Conservation (phyloP, 805 yeast species). For the Metschnikowia cubensis region DNA sequence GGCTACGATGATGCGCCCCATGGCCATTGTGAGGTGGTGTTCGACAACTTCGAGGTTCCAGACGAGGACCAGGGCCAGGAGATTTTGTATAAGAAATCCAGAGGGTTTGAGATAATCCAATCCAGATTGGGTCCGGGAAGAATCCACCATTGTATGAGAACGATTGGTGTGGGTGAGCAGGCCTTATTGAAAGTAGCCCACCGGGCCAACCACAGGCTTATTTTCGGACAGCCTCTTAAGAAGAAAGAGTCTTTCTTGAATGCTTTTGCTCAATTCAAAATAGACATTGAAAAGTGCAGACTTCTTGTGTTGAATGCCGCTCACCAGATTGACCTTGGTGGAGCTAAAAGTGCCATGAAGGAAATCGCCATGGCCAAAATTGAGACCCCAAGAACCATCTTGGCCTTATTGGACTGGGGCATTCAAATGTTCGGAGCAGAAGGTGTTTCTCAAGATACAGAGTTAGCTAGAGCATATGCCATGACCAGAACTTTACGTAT, state of each 20-base stretch:
- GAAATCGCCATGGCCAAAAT: constrained; percentile 64
- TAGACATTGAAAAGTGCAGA: constrained; percentile 51
- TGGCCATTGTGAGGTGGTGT: constrained; percentile 62
- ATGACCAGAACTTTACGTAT: constrained; percentile 52
- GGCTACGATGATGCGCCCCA: constrained; percentile 71
- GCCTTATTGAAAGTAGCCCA: constrained; percentile 45
- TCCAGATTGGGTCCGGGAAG: constrained; percentile 68
- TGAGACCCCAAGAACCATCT: constrained; percentile 54
- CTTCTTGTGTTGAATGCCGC: constrained; percentile 58
- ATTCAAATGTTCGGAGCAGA: constrained; percentile 64
- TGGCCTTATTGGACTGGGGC: constrained; percentile 55
- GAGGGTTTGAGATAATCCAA: constrained; percentile 61
- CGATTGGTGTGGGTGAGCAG: constrained; percentile 57
- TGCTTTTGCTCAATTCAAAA: constrained; percentile 49
- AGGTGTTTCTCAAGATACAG: constrained; percentile 60
- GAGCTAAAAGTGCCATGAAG: constrained; percentile 50
- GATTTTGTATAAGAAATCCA: constrained; percentile 44
- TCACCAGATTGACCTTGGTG: constrained; percentile 49
- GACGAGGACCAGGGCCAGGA: constrained; percentile 38
- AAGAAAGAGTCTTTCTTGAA: constrained; percentile 48
- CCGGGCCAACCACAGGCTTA: constrained; percentile 50
- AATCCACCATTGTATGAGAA: constrained; percentile 66
- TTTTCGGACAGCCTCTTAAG: constrained; percentile 49
- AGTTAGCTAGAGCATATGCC: constrained; percentile 51
- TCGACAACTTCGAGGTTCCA: constrained; percentile 47